Evolutionary conservation across 306 rosid species (phyloP).

Genomic region (Trifolium subterraneum): DNA sequence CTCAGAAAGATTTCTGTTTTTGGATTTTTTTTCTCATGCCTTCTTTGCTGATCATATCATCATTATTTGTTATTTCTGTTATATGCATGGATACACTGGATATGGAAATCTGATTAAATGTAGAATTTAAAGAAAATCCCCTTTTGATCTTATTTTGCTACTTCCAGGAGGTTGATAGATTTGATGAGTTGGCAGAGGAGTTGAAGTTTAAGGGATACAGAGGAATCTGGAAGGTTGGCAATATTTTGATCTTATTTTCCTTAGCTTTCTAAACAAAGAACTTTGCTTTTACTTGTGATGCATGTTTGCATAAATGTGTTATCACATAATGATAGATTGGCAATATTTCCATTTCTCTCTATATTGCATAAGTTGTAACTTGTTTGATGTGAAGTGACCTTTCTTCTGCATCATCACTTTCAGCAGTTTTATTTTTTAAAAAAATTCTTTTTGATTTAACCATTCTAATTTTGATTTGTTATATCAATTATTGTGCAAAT

Average conservation of each 20-base stretch:
- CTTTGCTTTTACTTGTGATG: conserved; percentile 25
- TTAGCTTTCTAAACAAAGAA: conserved; percentile 27
- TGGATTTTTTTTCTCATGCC: not conserved
- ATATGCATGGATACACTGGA: not conserved
- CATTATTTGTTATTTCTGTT: conserved; percentile 7
- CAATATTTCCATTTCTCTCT: conserved; percentile 27
- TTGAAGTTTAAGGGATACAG: conserved; percentile 70
- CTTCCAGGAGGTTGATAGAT: conserved; percentile 92
- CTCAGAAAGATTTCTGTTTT: conserved; percentile 14
- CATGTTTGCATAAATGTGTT: conserved; percentile 1
- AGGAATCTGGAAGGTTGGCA: conserved; percentile 94
- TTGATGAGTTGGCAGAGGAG: conserved; percentile 72
- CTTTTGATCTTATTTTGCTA: conserved; percentile 39
- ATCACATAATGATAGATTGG: conserved; percentile 29
- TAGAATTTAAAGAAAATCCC: conserved; percentile 21
- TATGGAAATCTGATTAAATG: conserved; percentile 23
- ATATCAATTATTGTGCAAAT: conserved; percentile 25
- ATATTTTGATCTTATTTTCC: too few relatives aligned
- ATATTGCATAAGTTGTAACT: conserved; percentile 24
- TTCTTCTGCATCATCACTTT: conserved; percentile 33
- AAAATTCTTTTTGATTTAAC: not conserved
- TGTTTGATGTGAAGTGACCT: conserved; percentile 13
- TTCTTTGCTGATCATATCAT: conserved; percentile 1
- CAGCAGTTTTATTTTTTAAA: conserved; percentile 7
- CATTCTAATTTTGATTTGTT: conserved; percentile 22